These are phyloP conservation scores for Dendrobium catenatum DNA, from an alignment of 106 monocot genomes.

Conservation along the genomic window DNA sequence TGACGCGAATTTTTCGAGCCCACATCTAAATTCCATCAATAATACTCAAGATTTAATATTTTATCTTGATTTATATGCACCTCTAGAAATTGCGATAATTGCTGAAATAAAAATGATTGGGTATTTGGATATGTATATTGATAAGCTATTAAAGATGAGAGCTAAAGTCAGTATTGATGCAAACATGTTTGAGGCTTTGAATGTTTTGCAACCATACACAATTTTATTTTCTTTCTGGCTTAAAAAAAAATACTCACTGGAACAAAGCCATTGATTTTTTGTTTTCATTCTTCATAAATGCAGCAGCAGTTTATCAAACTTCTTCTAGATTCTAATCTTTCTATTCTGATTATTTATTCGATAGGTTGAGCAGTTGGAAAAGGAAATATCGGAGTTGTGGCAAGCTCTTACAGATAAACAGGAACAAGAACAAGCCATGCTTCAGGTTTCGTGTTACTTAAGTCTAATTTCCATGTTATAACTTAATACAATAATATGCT, in stretches of 20 bases:
- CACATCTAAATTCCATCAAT: too few species aligned
- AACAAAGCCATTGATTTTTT: not conserved
- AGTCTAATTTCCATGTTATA: not conserved
- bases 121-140: too few species aligned
- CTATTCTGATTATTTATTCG: not conserved
- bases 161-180: too few species aligned
- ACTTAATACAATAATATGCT: not conserved
- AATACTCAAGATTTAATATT: too few species aligned
- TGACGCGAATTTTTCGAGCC: too few species aligned
- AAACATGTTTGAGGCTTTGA: too few species aligned
- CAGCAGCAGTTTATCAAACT: not conserved
- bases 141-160: too few species aligned
- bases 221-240: too few species aligned
- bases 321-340: not conserved
- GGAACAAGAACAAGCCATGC: conserved; percentile 89
- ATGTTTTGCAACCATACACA: too few species aligned
- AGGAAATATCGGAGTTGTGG: conserved; percentile 51
- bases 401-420: conserved; percentile 74
- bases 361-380: conserved; percentile 84
- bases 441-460: conserved; percentile 34
- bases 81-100: too few species aligned
- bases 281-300: not conserved
- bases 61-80: too few species aligned
- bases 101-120: too few species aligned
- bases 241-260: not conserved